Evolutionary conservation across 2,329 filamentous ascomycete genomes (phyloP), one percentile per base, ranked within the genome.

Genomic region (Ustilaginoidea virens): DNA sequence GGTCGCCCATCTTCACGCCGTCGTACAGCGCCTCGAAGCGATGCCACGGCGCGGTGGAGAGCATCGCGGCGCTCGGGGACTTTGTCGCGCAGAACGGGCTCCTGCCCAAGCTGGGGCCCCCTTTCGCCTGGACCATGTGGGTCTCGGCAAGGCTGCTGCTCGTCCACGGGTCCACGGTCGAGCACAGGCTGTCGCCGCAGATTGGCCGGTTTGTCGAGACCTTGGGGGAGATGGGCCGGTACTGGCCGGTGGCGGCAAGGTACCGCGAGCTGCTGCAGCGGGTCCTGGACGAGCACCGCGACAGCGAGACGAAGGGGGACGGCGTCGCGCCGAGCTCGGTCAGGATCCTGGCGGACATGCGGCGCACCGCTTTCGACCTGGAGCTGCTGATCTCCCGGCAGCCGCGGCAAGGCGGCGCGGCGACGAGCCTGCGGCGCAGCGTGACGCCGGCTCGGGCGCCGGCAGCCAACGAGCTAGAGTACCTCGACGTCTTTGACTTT

Each of bases 41-140:
- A 23, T 93, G 86, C 44, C 72, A 86, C 34, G 69, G 69, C 4
- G 85, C 86, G 2, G 86, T 92, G 7, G 78, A 86, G 46, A 80
- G 80, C 43, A 82, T 93, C 33, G 73, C 78, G 21, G 73, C 77
- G 0, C 63, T 93, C 1, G 78, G 76, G 35, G 75, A 80, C 36
- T 85, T 83, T 43, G 82, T 92, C 9, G 68, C 80, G 17, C 71
- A 71, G 35, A 78, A 82, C 41, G 66, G 67, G 29, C 68, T 92
- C 48, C 62, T 93, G 13, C 65, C 73, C 28, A 85, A 85, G 48
- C 69, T 93, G 11, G 86, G 86, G 0, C 85, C 85, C 0, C 85
- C 83, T 0, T 93, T 93, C 48, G 85, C 85, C 4, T 94, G 93
- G 47, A 85, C 81, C 0, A 62, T 93, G 2, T 93, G 86, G 86